These are phyloP conservation scores for Globisporangium paddicum DNA, from an alignment of 352 stramenopile species.

Conservation along the genomic window DNA sequence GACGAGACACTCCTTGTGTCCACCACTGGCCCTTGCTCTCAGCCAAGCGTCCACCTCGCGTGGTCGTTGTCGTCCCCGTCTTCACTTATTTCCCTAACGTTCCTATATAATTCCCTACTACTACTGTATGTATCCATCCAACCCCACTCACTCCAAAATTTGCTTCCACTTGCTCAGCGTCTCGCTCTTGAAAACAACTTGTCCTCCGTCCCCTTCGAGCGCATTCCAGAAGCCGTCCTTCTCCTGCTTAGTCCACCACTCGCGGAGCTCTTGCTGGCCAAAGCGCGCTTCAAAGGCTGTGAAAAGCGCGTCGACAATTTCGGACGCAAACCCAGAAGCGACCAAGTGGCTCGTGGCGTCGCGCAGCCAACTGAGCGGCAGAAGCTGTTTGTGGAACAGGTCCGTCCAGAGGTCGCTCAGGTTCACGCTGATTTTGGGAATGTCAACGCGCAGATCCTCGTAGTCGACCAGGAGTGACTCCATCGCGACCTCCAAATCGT, in stretches of 20 bases:
- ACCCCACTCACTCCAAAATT: slow-evolving; percentile 11
- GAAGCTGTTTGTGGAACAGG: slow-evolving; percentile 47
- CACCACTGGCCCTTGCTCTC: background rate
- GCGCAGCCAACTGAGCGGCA: slow-evolving; percentile 47
- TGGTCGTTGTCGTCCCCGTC: background rate
- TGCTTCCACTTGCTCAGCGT: slow-evolving; percentile 17
- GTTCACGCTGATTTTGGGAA: slow-evolving; percentile 54
- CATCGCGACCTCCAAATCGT: slow-evolving; percentile 53
- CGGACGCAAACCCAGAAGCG: slow-evolving; percentile 33
- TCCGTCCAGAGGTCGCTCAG: slow-evolving; percentile 53
- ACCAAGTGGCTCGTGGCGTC: slow-evolving; percentile 16
- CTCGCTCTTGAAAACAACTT: background rate
- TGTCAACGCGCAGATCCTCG: slow-evolving; percentile 69
- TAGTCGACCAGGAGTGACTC: slow-evolving; percentile 61
- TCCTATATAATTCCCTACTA: background rate
- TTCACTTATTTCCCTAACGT: background rate
- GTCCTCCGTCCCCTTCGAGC: background rate
- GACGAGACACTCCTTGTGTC: background rate
- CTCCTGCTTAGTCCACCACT: slow-evolving; percentile 55
- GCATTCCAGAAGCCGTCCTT: slow-evolving; percentile 23
- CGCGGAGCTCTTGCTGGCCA: slow-evolving; percentile 29
- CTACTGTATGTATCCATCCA: background rate
- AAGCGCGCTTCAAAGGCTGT: slow-evolving; percentile 21
- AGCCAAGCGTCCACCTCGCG: background rate
- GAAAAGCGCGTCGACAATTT: slow-evolving; percentile 49